Base-by-base conservation (phyloP, 208 protist genomes). In the Trypanosoma congolense region DNA sequence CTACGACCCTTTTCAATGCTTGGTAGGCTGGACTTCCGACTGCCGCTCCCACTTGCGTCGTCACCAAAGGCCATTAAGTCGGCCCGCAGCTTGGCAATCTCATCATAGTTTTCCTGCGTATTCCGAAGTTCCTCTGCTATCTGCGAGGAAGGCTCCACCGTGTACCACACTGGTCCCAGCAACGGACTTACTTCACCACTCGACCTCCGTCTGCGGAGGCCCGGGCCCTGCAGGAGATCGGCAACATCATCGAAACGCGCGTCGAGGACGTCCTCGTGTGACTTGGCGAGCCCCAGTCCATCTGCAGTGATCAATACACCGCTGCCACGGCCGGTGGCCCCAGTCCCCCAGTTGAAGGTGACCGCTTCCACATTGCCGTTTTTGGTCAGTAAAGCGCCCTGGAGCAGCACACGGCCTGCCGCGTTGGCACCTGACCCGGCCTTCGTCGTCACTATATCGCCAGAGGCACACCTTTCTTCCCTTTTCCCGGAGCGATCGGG, bases 1-100 rank as follows among this genome's bases (percentile, higher is more conserved):
- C 75, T 80, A 76, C 87, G 82, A 36, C 67, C 83, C 56, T 91
- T 88, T 61, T 93, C 87, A 61, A 91, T 79, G 61, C 83, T 91
- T 33, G 83, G 75, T 10, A 86, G 67, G 52, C 83, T 91, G 55
- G 88, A 91, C 66, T 75, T 93, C 45, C 76, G 86, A 60, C 75
- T 93, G 29, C 57, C 58, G 44, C 64, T 87, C 24, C 64, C 70
- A 60, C 80, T 87, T 8, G 29, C 63, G 10, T 78, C 70, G 46
- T 89, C 80, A 14, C 79, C 80, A 61, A 90, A 85, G 8, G 87
- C 81, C 70, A 84, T 75, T 46, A 93, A 42, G 49, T 93, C 87
- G 0, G 82, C 83, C 18, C 87, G 77, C 65, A 93, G 76, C 47
- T 71, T 78, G 1, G 82, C 87, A 48, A 93, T 87, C 29, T 89